phyloP scores from a whole-genome alignment of 2,329 filamentous ascomycete genomes.

The Allantophomopsis lycopodina region DNA sequence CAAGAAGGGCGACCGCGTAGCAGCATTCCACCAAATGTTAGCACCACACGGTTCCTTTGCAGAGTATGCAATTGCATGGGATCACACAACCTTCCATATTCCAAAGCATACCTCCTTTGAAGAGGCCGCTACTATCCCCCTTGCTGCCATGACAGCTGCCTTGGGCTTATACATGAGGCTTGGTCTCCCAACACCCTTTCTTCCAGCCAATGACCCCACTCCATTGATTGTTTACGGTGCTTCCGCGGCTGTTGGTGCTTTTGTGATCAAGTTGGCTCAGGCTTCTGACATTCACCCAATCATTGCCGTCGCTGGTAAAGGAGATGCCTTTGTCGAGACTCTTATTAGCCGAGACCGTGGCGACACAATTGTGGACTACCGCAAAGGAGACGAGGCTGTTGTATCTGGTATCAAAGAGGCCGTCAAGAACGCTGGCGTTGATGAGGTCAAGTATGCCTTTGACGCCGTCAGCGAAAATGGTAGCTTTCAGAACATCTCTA shows the following conservation, averaged over 20 bases:
- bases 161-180: conserved; percentile 23
- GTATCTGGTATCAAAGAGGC: conserved; percentile 15
- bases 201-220: conserved; percentile 6
- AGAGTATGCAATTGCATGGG: conserved; percentile 43
- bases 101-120: conserved; percentile 16
- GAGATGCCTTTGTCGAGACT: conserved; percentile 28
- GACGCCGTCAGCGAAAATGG: conserved; percentile 15
- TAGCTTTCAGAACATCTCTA: conserved; percentile 12
- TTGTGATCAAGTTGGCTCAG: conserved; percentile 35
- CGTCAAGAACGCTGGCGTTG: conserved; percentile 9
- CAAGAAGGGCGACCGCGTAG: conserved; percentile 29
- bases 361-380: conserved; percentile 41
- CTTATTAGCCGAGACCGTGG: conserved; percentile 33
- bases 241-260: conserved; percentile 28
- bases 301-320: conserved; percentile 39
- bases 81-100: conserved; percentile 36
- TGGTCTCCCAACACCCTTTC: conserved; percentile 24
- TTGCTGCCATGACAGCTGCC: conserved; percentile 28
- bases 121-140: conserved; percentile 25
- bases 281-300: conserved; percentile 40
- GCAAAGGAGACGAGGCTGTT: conserved; percentile 30
- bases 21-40: conserved; percentile 36
- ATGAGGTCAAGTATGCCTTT: conserved; percentile 13
- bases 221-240: conserved; percentile 16
- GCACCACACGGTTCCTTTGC: conserved; percentile 38